Percentiles rank a stretch among this genome's conserved stretches.
phyloP scores from a whole-genome alignment of 83 land plant genomes.

The Thuja plicata region DNA sequence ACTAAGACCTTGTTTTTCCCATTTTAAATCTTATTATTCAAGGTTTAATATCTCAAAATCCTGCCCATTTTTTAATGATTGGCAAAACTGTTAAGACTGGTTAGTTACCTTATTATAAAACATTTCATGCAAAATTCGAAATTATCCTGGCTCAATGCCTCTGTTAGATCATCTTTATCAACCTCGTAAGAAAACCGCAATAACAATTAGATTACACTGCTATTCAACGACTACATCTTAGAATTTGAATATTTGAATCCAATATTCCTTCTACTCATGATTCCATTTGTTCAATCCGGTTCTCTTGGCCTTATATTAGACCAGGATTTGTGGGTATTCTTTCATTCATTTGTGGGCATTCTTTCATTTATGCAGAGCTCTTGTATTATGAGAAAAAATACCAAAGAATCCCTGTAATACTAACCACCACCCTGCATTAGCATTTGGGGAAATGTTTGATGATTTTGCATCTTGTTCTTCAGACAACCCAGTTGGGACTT shows the following conservation, averaged over 20 bases:
- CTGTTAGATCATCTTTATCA: background rate
- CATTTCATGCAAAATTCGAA: background rate
- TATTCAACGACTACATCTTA: background rate
- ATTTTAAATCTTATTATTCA: background rate
- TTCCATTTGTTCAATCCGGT: background rate
- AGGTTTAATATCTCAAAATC: too few relatives aligned
- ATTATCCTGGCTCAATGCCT: too few relatives aligned
- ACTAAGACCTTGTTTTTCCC: too few relatives aligned
- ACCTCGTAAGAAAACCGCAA: too few relatives aligned
- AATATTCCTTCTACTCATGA: background rate
- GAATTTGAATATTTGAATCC: background rate
- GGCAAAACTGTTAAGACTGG: background rate
- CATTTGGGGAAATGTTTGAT: background rate
- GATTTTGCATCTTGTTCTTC: slow-evolving; percentile 8
- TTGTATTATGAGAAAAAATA: background rate
- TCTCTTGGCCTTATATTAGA: background rate
- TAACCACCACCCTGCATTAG: background rate
- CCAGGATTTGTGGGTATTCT: background rate
- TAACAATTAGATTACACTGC: background rate
- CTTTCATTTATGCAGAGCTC: background rate
- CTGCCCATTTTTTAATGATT: too few relatives aligned
- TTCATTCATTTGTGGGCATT: too few relatives aligned
- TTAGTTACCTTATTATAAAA: too few relatives aligned
- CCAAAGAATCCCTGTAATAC: background rate
- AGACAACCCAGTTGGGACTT: background rate